Conservation (phyloP, 2,329 filamentous ascomycete species). For the Alternaria postmessia region DNA sequence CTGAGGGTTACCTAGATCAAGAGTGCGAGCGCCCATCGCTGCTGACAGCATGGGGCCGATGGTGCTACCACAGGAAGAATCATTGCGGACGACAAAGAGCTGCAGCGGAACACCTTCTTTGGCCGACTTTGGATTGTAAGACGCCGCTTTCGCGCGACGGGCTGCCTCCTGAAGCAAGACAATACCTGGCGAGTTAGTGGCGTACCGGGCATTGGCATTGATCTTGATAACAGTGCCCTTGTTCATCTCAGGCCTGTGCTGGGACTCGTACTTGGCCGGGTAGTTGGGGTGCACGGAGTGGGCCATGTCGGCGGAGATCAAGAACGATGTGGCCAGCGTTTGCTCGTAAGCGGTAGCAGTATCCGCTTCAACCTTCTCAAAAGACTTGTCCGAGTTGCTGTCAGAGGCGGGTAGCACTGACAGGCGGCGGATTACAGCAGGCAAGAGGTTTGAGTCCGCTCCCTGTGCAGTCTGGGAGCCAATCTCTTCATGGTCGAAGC, state of each 20-base stretch:
- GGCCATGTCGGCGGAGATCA: slow-evolving; percentile 97
- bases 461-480: slow-evolving; percentile 92
- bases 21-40: slow-evolving; percentile 82
- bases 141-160: slow-evolving; percentile 62
- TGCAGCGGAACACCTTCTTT: slow-evolving; percentile 83
- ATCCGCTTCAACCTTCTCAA: slow-evolving; percentile 67
- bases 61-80: slow-evolving; percentile 92
- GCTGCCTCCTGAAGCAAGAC: slow-evolving; percentile 91
- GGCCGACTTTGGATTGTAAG: slow-evolving; percentile 50
- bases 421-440: slow-evolving; percentile 84
- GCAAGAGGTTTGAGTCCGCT: slow-evolving; percentile 89
- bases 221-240: slow-evolving; percentile 96
- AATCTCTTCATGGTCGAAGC: slow-evolving; percentile 98
- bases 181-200: slow-evolving; percentile 94
- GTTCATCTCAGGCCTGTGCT: slow-evolving; percentile 95
- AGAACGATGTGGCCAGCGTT: slow-evolving; percentile 87
- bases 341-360: slow-evolving; percentile 88
- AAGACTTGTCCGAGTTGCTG: slow-evolving; percentile 68
- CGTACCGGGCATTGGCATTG: slow-evolving; percentile 97
- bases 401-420: slow-evolving; percentile 75
- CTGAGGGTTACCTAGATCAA: slow-evolving; percentile 94
- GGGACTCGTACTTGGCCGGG: slow-evolving; percentile 85
- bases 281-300: slow-evolving; percentile 98
- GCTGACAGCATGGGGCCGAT: slow-evolving; percentile 97
- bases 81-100: slow-evolving; percentile 95